phyloP scores from a whole-genome alignment of 257 asterid genomes.

The Plectranthus barbatus region DNA sequence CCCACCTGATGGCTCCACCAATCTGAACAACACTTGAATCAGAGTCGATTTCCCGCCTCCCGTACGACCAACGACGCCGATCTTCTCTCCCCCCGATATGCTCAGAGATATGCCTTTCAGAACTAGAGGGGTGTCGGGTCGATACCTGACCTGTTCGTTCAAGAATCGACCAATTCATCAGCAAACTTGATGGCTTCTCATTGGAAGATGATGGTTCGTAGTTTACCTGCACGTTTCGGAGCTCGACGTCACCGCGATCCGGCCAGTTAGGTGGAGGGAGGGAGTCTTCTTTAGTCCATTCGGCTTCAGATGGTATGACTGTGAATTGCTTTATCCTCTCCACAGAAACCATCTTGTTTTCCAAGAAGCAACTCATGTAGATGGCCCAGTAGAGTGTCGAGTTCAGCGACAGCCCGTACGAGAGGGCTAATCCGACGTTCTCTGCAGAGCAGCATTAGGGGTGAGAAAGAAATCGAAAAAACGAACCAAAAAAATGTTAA shows the following conservation, averaged over 20 bases:
- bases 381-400: conserved; percentile 53
- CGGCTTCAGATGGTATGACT: conserved; percentile 75
- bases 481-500: too few relatives aligned
- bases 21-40: conserved; percentile 82
- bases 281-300: conserved; percentile 56
- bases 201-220: too few relatives aligned
- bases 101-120: conserved; percentile 69
- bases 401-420: conserved; percentile 85
- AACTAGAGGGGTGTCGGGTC: conserved; percentile 80
- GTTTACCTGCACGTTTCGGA: conserved; percentile 52
- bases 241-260: conserved; percentile 54
- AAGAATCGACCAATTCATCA: not conserved
- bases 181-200: too few relatives aligned
- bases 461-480: too few relatives aligned
- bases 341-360: conserved; percentile 91
- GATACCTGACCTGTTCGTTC: conserved; percentile 67
- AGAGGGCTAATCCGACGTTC: conserved; percentile 78
- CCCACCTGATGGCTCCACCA: conserved; percentile 94
- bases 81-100: conserved; percentile 86
- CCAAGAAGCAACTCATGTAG: conserved; percentile 72
- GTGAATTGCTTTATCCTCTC: conserved; percentile 93
- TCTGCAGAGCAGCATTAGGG: too few relatives aligned
- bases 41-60: conserved; percentile 97
- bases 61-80: conserved; percentile 94
- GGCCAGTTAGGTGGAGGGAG: conserved; percentile 85